Base-by-base conservation (phyloP, 306 rosid genomes). In the Trifolium pratense region DNA sequence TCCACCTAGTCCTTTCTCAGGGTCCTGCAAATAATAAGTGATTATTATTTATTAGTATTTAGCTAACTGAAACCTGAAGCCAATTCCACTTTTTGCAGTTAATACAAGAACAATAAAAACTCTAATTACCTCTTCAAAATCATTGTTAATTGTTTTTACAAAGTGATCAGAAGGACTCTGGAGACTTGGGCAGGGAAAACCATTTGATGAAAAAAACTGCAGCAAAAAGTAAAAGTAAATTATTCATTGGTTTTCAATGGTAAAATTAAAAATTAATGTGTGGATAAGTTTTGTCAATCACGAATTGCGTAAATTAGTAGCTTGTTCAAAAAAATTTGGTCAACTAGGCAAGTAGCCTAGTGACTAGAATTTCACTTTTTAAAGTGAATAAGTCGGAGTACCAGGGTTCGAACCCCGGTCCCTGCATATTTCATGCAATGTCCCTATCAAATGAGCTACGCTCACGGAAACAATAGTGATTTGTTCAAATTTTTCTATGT, bases 11-110 rank as follows among this genome's bases (percentile, higher is more conserved):
- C 51, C 85, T 78, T 66, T 67, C 76, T 77, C 85, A 32, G 80
- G 32, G 23, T 87, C 85, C 90, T 89, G 84, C 25, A 56, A 64
- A 69, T 15, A 62, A 52, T 42, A 42, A 5, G 48, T 42, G 48
- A 42, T 12, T 42, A 42, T 42, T 42, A 42, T 12, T 12, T 42
- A 42, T 42, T 42, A 42, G 48, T 11, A 42, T 42, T 3, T 42
- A 42, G 5, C 14, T 3, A 3, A 42, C 11, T 42, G 15, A 42
- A 42, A 42, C 11, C 48, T 42, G 48, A 42, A 42, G 1, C 12
- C 9, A 11, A 12, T 12, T 42, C 11, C 5, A 11, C 15, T 11
- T 42, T 39, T 11, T 42, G 15, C 13, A 42, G 48, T 1, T 12
- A 12, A 75, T 26, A 29, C 48, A 21, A 73, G 58, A 59, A 55